Evolutionary conservation across 2,329 filamentous ascomycete genomes (phyloP), one percentile per base, ranked within the genome.

Genomic region (Talaromyces sp.): DNA sequence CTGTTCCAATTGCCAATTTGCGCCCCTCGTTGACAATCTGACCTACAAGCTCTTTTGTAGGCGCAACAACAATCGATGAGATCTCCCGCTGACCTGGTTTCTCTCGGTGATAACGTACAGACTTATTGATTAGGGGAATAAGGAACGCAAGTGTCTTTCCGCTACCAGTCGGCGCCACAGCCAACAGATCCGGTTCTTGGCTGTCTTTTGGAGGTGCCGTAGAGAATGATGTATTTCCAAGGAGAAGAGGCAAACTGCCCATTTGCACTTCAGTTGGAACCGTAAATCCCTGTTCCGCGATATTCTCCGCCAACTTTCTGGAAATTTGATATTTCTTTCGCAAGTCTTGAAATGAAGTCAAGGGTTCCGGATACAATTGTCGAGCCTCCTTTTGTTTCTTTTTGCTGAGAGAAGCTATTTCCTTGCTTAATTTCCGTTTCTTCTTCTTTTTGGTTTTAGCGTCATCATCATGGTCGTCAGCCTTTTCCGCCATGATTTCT

Each of bases 141-240:
- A 97, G 75, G 67, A 97, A 99, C 17, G 91, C 91, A 62, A 99
- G 78, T 0, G 94, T 99, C 79, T 99, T 99, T 45, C 94, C 94
- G 71, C 93, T 97, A 22, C 94, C 94, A 0, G 94, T 99, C 1
- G 94, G 94, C 2, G 94, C 94, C 43, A 97, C 86, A 0, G 90
- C 89, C 62, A 99, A 74, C 39, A 99, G 84, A 76, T 99, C 87
- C 4, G 93, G 78, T 11, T 78, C 76, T 21, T 65, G 58, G 57
- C 58, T 61, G 2, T 65, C 73, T 3, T 61, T 61, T 36, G 59
- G 28, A 19, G 69, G 70, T 11, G 69, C 68, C 19, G 71, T 65
- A 43, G 70, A 67, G n/a, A 68, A 60, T 0, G 82, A 59, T 8
- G 58, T 60, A 50, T 82, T 57, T 72, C 76, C 61, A 31, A 97